Conservation (phyloP, 768 basidiomycete species). For the Paxillus ammoniavirescens region DNA sequence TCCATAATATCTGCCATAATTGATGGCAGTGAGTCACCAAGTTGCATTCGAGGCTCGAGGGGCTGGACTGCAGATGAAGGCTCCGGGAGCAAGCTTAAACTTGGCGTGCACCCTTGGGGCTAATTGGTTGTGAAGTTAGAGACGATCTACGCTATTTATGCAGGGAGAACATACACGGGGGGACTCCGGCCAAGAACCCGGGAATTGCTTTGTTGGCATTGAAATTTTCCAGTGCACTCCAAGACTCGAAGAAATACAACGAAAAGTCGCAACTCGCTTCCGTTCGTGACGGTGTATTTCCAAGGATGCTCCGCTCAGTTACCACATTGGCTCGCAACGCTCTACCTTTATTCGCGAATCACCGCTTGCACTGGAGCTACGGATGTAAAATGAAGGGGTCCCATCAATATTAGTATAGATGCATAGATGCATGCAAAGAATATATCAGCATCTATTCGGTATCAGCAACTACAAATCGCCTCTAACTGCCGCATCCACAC, state of each 20-base stretch:
- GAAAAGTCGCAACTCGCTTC: background rate
- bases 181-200: conserved; percentile 25
- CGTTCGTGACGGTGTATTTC: background rate
- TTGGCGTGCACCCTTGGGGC: background rate
- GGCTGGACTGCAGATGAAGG: background rate
- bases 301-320: background rate
- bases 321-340: conserved; percentile 9
- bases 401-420: conserved; percentile 23
- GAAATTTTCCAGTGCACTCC: conserved; percentile 13
- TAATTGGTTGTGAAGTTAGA: background rate
- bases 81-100: conserved; percentile 5
- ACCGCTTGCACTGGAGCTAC: conserved; percentile 5
- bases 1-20: conserved; percentile 16
- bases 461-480: conserved; percentile 56
- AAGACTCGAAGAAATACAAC: background rate
- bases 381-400: background rate
- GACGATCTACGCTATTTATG: background rate
- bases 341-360: conserved; percentile 16
- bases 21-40: background rate
- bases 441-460: conserved; percentile 23
- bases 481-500: conserved; percentile 80
- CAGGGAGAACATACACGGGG: conserved; percentile 13
- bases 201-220: conserved; percentile 17
- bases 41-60: background rate
- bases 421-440: conserved; percentile 9